Conservation (phyloP, 2,329 filamentous ascomycete species). For the Pseudopithomyces maydicus region DNA sequence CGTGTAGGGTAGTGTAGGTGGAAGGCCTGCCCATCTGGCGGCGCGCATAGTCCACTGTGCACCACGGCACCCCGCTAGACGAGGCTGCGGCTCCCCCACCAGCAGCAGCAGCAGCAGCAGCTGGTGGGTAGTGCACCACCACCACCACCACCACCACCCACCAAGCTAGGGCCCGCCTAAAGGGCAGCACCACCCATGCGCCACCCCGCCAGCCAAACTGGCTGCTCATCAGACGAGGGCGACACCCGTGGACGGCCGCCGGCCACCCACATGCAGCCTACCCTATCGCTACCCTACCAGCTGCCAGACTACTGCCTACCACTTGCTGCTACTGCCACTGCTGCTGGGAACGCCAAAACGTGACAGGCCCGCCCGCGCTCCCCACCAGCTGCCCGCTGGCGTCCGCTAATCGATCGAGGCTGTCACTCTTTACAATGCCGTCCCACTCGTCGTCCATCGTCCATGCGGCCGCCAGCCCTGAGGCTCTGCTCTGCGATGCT, state of each 20-base stretch:
- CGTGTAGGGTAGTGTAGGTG: too few relatives aligned
- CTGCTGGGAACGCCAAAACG: not conserved
- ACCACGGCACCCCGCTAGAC: not conserved
- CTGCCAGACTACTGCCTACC: too few relatives aligned
- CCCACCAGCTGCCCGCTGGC: conserved; percentile 1
- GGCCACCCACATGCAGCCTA: not conserved
- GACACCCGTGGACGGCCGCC: too few relatives aligned
- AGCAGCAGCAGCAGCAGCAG: too few relatives aligned
- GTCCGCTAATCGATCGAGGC: not conserved
- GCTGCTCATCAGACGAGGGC: too few relatives aligned
- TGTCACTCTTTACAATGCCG: conserved; percentile 4
- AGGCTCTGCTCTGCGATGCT: not conserved
- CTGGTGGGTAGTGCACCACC: too few relatives aligned
- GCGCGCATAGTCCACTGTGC: conserved; percentile 14
- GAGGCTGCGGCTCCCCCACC: conserved; percentile 15
- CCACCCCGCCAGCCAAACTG: conserved; percentile 1
- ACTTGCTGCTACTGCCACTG: not conserved
- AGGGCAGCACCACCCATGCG: not conserved
- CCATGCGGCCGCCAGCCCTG: not conserved
- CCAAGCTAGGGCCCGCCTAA: not conserved
- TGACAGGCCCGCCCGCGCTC: not conserved
- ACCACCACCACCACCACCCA: conserved; percentile 11
- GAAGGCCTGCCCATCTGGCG: not conserved
- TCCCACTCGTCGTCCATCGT: not conserved
- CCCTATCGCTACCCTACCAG: too few relatives aligned